Base-by-base conservation (phyloP, 257 asterid species). In the Dorcoceras hygrometricum region DNA sequence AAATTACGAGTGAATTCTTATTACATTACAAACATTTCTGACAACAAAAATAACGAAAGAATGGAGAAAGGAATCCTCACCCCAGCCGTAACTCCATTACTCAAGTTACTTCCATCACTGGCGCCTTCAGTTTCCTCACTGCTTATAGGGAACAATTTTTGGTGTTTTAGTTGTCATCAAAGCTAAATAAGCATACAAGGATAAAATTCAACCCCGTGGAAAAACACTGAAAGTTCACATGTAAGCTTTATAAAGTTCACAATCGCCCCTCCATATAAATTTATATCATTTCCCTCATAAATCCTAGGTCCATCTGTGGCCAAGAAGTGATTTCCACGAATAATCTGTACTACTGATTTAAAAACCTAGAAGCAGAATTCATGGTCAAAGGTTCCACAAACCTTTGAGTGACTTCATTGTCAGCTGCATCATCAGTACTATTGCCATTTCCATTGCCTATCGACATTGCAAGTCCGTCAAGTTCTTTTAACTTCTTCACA, bases 391-490 rank as follows among this genome's bases (percentile, higher is more conserved):
- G 58, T 64, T 39, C 55, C 53, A 79, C 83, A 62, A 72, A 94
- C 99, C 99, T 94, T 68, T 94, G 90, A 24, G 96, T 82, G 67
- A 62, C 25, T 63, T 80, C 81, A 70, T 72, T 82, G 65, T 88
- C 90, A 27, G 88, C 50, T 67, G 78, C 94, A 73, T 68, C 95
- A 8, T 87, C 96, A 50, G 84, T 79, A 59, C 75, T 77, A 54
- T 81, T 82, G 32, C 77, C 76, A 60, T 80, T 85, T 51, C 88
- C 93, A 67, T 87, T 86, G 74, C 95, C 95, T 16, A 86, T 76
- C 22, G 99, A 89, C 83, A 90, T 91, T 4, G 96, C 86, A 65
- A 88, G 91, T 68, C 96, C 97, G 62, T 87, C 90, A 73, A 88
- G 81, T 64, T 84, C 96, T 81, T 84, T 90, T 78, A 90, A 72